phyloP scores from a whole-genome alignment of 768 basidiomycete species.

The Russula dissimulans region DNA sequence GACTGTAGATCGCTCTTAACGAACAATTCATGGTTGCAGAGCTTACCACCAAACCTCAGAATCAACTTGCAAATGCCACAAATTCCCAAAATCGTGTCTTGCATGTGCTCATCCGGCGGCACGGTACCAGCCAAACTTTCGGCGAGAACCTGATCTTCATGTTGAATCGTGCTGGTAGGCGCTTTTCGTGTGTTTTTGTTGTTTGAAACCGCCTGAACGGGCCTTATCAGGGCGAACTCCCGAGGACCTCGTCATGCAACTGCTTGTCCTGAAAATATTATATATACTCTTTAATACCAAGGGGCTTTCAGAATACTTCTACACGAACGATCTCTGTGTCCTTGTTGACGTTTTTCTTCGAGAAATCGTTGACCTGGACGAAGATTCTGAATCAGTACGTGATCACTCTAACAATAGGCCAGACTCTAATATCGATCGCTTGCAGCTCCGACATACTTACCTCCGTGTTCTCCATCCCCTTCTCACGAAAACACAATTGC shows the following conservation, averaged over 20 bases:
- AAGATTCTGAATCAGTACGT: constrained; percentile 87
- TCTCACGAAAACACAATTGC: constrained; percentile 87
- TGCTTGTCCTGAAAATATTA: constrained; percentile 87
- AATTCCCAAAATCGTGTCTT: constrained; percentile 62
- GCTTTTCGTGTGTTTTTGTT: neutral
- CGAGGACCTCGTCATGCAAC: constrained; percentile 91
- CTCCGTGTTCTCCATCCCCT: constrained; percentile 94
- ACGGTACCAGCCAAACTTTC: constrained; percentile 87
- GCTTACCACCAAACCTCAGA: constrained; percentile 26
- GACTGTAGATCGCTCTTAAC: constrained; percentile 72
- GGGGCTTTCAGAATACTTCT: constrained; percentile 92
- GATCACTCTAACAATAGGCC: neutral
- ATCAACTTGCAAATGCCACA: constrained; percentile 19
- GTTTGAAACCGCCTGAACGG: neutral
- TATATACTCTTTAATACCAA: constrained; percentile 92
- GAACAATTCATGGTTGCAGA: constrained; percentile 98
- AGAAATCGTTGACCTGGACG: constrained; percentile 83
- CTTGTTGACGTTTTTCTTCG: constrained; percentile 97
- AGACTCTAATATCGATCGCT: neutral
- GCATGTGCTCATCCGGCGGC: constrained; percentile 70
- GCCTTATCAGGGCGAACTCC: constrained; percentile 55
- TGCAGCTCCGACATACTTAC: constrained; percentile 87
- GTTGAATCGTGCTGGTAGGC: constrained; percentile 88
- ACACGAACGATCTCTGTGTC: constrained; percentile 94
- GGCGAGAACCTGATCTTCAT: constrained; percentile 99